Evolutionary conservation across 2,329 filamentous ascomycete species (phyloP).

Genomic region (Xylaria polymorpha): DNA sequence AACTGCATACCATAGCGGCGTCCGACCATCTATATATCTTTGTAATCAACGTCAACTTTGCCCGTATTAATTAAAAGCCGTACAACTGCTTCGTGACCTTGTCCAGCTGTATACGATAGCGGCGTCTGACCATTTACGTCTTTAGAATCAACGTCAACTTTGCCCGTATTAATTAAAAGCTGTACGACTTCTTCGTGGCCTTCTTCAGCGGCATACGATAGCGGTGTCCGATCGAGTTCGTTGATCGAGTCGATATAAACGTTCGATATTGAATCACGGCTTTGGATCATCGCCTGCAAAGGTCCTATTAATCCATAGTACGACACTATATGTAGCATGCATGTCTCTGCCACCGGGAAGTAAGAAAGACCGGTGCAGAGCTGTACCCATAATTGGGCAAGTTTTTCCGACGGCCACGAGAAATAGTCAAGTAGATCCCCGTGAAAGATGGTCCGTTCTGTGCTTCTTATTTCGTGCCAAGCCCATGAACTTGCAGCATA

Average conservation of each 20-base stretch:
- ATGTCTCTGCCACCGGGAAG: too few species aligned
- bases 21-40: neutral
- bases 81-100: neutral
- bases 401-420: neutral
- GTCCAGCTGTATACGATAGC: neutral
- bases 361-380: neutral
- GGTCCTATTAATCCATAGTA: neutral
- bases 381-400: neutral
- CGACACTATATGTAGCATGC: neutral
- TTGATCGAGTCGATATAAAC: neutral
- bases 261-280: neutral
- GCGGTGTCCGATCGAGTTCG: neutral
- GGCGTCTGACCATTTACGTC: neutral
- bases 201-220: neutral
- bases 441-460: neutral
- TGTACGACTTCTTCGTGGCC: neutral
- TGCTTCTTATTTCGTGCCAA: neutral
- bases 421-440: neutral
- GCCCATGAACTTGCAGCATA: neutral
- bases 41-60: neutral
- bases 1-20: neutral
- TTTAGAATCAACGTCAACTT: neutral
- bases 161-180: neutral
- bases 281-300: neutral
- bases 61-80: neutral